Evolutionary conservation across 495 filamentous ascomycete genomes (phyloP).

Genomic region (Aspergillus sclerotiicarbonarius): DNA sequence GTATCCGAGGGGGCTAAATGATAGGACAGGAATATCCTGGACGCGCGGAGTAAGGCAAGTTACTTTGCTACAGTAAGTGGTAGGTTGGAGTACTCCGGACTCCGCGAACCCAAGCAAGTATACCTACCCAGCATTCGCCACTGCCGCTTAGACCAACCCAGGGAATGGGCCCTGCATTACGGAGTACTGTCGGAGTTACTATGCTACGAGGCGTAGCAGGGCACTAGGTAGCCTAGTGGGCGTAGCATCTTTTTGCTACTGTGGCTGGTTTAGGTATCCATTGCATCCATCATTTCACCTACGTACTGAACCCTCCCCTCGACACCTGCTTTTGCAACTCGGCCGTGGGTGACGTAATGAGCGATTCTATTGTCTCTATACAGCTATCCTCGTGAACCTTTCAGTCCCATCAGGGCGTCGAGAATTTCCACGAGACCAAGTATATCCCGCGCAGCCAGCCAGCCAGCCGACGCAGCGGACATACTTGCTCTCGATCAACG

Average conservation of each 20-base stretch:
- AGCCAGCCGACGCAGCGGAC: not conserved
- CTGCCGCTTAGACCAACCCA: not conserved
- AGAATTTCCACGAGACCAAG: too few relatives aligned
- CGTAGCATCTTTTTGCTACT: not conserved
- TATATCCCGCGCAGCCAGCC: too few relatives aligned
- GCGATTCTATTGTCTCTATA: not conserved
- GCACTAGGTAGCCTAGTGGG: not conserved
- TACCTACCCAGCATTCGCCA: constrained; percentile 1
- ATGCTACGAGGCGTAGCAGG: constrained; percentile 3
- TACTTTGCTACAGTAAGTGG: not conserved
- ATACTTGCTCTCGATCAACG: not conserved
- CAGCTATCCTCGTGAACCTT: too few relatives aligned
- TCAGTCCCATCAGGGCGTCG: too few relatives aligned
- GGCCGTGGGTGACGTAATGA: not conserved
- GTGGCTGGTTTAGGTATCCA: not conserved
- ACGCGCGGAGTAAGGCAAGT: not conserved
- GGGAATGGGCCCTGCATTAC: constrained; percentile 1
- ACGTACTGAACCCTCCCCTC: not conserved
- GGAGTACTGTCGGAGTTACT: constrained; percentile 1
- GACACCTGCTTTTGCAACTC: not conserved
- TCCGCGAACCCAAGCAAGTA: not conserved
- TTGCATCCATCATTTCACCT: not conserved
- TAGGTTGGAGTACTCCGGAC: not conserved
- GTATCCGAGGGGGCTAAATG: not conserved
- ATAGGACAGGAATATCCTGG: not conserved